Conservation (phyloP, 169 alveolate genomes). For the Plasmodium knowlesi region DNA sequence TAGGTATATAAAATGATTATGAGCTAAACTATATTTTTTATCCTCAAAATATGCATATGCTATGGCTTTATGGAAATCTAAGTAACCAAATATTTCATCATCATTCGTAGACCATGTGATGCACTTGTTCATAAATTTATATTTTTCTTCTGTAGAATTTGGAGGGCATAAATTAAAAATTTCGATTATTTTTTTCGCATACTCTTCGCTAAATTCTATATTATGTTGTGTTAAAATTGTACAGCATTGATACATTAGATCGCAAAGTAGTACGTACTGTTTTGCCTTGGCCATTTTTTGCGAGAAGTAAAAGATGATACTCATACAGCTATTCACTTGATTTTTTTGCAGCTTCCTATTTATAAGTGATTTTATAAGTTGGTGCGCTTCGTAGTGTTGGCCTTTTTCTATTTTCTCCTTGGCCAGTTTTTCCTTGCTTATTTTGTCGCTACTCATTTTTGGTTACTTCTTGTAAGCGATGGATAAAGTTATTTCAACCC, state of each 20-base stretch:
- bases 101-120: slow-evolving; percentile 42
- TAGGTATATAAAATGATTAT: slow-evolving; percentile 69
- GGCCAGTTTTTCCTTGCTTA: slow-evolving; percentile 44
- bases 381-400: slow-evolving; percentile 70
- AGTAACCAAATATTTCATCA: slow-evolving; percentile 50
- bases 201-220: slow-evolving; percentile 29
- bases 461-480: background rate
- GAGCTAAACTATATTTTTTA: slow-evolving; percentile 63
- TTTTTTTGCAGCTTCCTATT: slow-evolving; percentile 45
- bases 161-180: slow-evolving; percentile 65
- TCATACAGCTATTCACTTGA: slow-evolving; percentile 23
- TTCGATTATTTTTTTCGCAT: slow-evolving; percentile 68
- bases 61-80: slow-evolving; percentile 61
- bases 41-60: slow-evolving; percentile 58
- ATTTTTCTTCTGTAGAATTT: slow-evolving; percentile 70
- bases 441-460: background rate
- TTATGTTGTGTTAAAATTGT: slow-evolving; percentile 21
- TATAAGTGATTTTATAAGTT: slow-evolving; percentile 52
- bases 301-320: slow-evolving; percentile 37
- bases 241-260: slow-evolving; percentile 68
- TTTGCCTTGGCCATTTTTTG: slow-evolving; percentile 33
- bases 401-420: slow-evolving; percentile 56
- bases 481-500: background rate
- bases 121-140: slow-evolving; percentile 72
- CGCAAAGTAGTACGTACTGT: slow-evolving; percentile 67